A percentile compares a stretch with the other conserved stretches of the same genome.
phyloP scores from a whole-genome alignment of 1,284 basidiomycete genomes.

The Mycena sp. region DNA sequence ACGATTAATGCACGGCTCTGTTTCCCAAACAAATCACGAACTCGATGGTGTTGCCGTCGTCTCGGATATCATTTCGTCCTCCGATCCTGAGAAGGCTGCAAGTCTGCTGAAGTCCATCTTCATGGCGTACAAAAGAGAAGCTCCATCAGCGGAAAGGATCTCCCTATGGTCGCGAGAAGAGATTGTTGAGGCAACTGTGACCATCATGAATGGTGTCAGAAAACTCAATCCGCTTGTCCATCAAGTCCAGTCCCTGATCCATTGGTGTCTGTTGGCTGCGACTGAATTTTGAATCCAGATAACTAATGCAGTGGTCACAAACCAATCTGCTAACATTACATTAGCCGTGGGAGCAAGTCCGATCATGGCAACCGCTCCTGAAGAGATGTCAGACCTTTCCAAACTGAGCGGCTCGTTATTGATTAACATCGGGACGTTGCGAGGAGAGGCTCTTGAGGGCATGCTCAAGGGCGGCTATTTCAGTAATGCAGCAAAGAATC shows the following conservation, averaged over 20 bases:
- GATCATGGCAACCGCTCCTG: slow-evolving; percentile 90
- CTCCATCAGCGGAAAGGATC: slow-evolving; percentile 48
- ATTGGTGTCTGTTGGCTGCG: slow-evolving; percentile 1
- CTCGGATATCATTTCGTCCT: slow-evolving; percentile 85
- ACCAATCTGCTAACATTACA: slow-evolving; percentile 92
- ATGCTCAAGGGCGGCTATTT: slow-evolving; percentile 81
- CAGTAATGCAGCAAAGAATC: slow-evolving; percentile 81
- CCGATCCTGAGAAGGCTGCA: slow-evolving; percentile 69
- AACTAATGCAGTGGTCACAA: slow-evolving; percentile 91
- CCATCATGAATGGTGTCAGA: slow-evolving; percentile 62
- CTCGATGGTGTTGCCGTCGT: slow-evolving; percentile 92
- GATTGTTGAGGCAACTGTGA: slow-evolving; percentile 40
- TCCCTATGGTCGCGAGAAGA: slow-evolving; percentile 36
- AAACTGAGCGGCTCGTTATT: slow-evolving; percentile 77
- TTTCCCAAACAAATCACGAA: slow-evolving; percentile 62
- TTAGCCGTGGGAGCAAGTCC: slow-evolving; percentile 91
- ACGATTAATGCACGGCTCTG: slow-evolving; percentile 77
- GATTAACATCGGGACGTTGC: slow-evolving; percentile 92
- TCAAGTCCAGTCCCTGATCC: slow-evolving; percentile 60
- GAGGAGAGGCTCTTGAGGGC: slow-evolving; percentile 65
- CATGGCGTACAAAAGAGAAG: slow-evolving; percentile 48
- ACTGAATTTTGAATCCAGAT: slow-evolving; percentile 60
- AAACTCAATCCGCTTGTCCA: slow-evolving; percentile 77
- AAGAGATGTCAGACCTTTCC: slow-evolving; percentile 87
- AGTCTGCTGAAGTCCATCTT: slow-evolving; percentile 56